Conservation (phyloP, 108 stramenopile species). For the Thalassiosira profunda region DNA sequence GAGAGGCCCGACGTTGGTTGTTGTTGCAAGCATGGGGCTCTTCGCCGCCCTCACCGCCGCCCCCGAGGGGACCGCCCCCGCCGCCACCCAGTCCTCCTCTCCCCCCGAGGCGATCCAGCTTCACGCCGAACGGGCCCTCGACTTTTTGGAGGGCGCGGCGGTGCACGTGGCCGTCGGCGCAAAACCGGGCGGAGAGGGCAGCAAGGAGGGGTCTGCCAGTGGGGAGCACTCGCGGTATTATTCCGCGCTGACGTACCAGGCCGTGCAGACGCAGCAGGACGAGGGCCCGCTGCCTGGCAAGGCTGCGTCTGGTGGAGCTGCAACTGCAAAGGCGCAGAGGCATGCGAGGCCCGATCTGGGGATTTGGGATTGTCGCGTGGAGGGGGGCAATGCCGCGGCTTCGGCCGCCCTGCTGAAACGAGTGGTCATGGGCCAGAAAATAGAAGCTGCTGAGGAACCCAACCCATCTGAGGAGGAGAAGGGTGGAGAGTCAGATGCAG, state of each 20-base stretch:
- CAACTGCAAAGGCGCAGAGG: background rate
- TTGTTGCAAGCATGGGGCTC: conserved; percentile 28
- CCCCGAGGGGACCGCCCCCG: background rate
- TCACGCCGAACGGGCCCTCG: conserved; percentile 9
- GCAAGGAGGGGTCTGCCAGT: background rate
- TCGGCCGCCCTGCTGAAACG: conserved; percentile 12
- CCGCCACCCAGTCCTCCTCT: conserved; percentile 20
- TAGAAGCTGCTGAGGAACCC: background rate
- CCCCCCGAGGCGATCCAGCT: conserved; percentile 48
- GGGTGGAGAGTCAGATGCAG: conserved; percentile 1
- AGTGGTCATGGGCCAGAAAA: conserved; percentile 13
- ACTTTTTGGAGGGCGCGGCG: conserved; percentile 21
- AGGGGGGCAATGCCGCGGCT: background rate
- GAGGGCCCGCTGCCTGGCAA: conserved; percentile 26
- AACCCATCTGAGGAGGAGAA: conserved; percentile 23
- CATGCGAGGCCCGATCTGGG: conserved; percentile 62
- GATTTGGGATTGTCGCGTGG: conserved; percentile 68
- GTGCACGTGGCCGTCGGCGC: background rate
- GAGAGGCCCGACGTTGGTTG: too few species aligned
- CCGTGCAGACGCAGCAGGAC: conserved; percentile 57
- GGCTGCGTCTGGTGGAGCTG: background rate
- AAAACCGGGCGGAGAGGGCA: background rate
- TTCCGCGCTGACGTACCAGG: conserved; percentile 64
- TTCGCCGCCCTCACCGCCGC: conserved; percentile 32
- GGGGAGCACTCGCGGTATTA: background rate